These are phyloP conservation scores for Xylogone sp. DNA, from an alignment of 2,329 filamentous ascomycete species.

Conservation along the genomic window DNA sequence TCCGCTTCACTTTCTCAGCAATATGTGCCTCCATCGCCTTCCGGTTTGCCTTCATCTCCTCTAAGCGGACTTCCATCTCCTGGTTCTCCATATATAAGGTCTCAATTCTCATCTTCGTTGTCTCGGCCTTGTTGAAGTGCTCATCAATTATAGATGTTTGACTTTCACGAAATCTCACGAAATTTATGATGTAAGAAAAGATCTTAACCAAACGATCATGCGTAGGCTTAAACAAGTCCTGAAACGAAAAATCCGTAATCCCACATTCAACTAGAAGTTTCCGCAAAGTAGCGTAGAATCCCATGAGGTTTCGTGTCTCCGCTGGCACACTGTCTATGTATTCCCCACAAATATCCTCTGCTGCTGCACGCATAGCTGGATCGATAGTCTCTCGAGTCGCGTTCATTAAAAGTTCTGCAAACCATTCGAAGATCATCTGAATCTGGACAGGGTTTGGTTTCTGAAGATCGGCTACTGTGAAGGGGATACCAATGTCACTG, in stretches of 20 bases:
- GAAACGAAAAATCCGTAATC: slow-evolving; percentile 89
- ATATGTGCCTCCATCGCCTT: slow-evolving; percentile 78
- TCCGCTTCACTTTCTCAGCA: slow-evolving; percentile 78
- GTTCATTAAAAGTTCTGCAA: slow-evolving; percentile 91
- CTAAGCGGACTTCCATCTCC: slow-evolving; percentile 74
- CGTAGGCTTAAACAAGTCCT: slow-evolving; percentile 86
- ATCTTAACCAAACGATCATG: slow-evolving; percentile 90
- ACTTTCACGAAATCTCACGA: slow-evolving; percentile 92
- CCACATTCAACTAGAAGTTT: slow-evolving; percentile 82
- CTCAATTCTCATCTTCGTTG: slow-evolving; percentile 84
- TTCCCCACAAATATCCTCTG: slow-evolving; percentile 81
- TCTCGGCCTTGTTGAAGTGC: slow-evolving; percentile 87
- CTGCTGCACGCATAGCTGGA: slow-evolving; percentile 89
- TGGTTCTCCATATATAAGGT: slow-evolving; percentile 81
- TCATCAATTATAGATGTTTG: slow-evolving; percentile 88
- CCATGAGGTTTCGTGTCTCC: slow-evolving; percentile 92
- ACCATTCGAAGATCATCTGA: slow-evolving; percentile 97
- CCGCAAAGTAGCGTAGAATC: slow-evolving; percentile 83
- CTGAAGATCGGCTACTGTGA: slow-evolving; percentile 79
- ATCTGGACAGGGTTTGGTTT: slow-evolving; percentile 94
- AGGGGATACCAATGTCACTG: slow-evolving; percentile 90
- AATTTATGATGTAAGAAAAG: slow-evolving; percentile 98
- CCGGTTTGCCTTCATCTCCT: slow-evolving; percentile 76
- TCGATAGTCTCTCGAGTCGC: slow-evolving; percentile 89
- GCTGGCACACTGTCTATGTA: slow-evolving; percentile 78